A percentile compares a stretch with the other conserved stretches of the same genome.
These are phyloP conservation scores for Amanita jacksonii DNA, from an alignment of 768 basidiomycete genomes.

Conservation along the genomic window DNA sequence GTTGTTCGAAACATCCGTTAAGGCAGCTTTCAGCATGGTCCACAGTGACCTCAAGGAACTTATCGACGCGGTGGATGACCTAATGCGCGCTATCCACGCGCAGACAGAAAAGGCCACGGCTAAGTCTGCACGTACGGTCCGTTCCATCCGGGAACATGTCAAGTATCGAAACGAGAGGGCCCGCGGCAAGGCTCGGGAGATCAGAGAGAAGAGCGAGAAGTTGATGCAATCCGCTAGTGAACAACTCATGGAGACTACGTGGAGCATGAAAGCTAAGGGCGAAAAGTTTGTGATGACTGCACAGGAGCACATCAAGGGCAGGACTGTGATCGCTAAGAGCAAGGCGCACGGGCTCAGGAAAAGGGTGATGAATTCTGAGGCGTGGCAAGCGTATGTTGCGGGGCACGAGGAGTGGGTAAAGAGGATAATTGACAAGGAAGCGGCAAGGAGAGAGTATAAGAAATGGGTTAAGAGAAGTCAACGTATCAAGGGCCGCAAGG, in stretches of 20 bases:
- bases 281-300: conserved; percentile 34
- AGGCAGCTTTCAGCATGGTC: conserved; percentile 33
- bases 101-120: conserved; percentile 38
- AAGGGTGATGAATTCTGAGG: conserved; percentile 23
- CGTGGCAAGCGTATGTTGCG: conserved; percentile 23
- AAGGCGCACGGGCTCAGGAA: conserved; percentile 33
- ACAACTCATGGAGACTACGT: conserved; percentile 9
- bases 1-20: conserved; percentile 37
- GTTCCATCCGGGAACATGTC: conserved; percentile 34
- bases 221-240: conserved; percentile 34
- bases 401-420: conserved; percentile 24
- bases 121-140: conserved; percentile 39
- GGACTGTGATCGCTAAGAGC: conserved; percentile 34
- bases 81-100: conserved; percentile 38
- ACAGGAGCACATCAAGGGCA: conserved; percentile 29
- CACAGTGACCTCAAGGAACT: conserved; percentile 48
- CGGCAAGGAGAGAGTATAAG: neutral
- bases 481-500: neutral
- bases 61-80: conserved; percentile 47
- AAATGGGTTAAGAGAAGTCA: neutral
- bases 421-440: conserved; percentile 14
- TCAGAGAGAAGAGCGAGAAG: conserved; percentile 39
- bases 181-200: conserved; percentile 40
- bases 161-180: conserved; percentile 43
- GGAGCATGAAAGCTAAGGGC: conserved; percentile 31